Evolutionary conservation across 441 rosid species (phyloP), one percentile per base, ranked within the genome.

Genomic region (Adansonia madagascariensis): DNA sequence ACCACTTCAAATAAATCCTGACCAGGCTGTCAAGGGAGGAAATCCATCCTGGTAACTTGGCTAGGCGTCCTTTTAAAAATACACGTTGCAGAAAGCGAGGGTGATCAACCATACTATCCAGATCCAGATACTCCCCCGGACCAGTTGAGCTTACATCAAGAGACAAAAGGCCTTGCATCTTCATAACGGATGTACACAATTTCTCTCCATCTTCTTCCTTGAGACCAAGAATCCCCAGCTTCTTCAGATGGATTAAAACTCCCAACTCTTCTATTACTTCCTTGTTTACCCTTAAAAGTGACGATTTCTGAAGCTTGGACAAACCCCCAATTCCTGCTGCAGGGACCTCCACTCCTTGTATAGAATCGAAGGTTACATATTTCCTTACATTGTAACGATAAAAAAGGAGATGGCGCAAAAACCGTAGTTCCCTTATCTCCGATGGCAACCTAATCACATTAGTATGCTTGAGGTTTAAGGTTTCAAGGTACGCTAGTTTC

Each of bases 321-420:
- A 85, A 39, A 59, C 24, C 6, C 64, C 85, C 86, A 60, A 87
- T 87, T 59, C 72, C 66, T 39, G 66, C 62, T 27, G 31, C 31
- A 0, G 78, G 81, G 5, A 75, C 78, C 59, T 78, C 72, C 64
- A 76, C 81, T n/a, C 87, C 89, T 80, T 15, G 27, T 14, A 71
- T 53, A 1, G 47, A 5, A 66, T 80, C 79, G 12, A 64, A 53
- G 59, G 59, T n/a, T 53, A 53, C 59, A 53, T 53, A 53, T 0
- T 53, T 53, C 18, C 50, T 6, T 10, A 47, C 57, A 11, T 20
- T 22, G n/a, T 72, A 77, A 4, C 60, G 73, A 59, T 83, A 83
- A 5, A 79, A 84, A 3, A 87, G 80, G 1, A 87, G 84, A 65
- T 87, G 84, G 31, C 83, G 80, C 15, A 87, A 83, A 15, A 76